Evolutionary conservation across 495 filamentous ascomycete species (phyloP).

Genomic region (Pseudomonodictys pantanalensis): DNA sequence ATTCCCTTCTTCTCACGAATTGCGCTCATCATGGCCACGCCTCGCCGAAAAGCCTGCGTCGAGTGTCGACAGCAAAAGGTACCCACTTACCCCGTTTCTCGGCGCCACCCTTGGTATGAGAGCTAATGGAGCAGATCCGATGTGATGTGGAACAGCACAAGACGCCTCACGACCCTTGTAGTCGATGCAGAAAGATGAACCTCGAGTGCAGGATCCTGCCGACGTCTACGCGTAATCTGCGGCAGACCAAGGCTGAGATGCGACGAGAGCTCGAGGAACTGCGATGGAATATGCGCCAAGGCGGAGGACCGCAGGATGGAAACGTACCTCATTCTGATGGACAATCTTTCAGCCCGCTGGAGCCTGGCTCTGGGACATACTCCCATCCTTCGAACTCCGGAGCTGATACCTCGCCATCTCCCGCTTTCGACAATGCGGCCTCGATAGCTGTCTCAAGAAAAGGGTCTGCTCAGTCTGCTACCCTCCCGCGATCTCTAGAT

Average conservation of each 20-base stretch:
- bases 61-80: constrained; percentile 33
- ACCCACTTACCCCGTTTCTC: not conserved
- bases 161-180: constrained; percentile 19
- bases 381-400: not conserved
- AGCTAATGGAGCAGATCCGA: constrained; percentile 14
- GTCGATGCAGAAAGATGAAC: constrained; percentile 16
- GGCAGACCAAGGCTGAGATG: constrained; percentile 32
- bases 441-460: not conserved
- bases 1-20: not conserved
- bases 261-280: constrained; percentile 28
- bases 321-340: not conserved
- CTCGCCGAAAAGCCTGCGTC: constrained; percentile 24
- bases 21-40: constrained; percentile 7
- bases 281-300: constrained; percentile 19
- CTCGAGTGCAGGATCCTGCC: constrained; percentile 27
- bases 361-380: not conserved
- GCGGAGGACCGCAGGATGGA: not conserved
- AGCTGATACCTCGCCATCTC: not conserved
- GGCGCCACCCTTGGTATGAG: not conserved
- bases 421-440: not conserved
- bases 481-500: constrained; percentile 4
- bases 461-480: not conserved
- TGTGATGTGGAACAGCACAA: constrained; percentile 29
- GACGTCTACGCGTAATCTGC: constrained; percentile 26
- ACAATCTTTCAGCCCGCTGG: not conserved